A percentile compares a stretch with the other conserved stretches of the same genome.
Evolutionary conservation across 2,329 filamentous ascomycete genomes (phyloP).

Genomic region (Orbilia blumenaviensis): DNA sequence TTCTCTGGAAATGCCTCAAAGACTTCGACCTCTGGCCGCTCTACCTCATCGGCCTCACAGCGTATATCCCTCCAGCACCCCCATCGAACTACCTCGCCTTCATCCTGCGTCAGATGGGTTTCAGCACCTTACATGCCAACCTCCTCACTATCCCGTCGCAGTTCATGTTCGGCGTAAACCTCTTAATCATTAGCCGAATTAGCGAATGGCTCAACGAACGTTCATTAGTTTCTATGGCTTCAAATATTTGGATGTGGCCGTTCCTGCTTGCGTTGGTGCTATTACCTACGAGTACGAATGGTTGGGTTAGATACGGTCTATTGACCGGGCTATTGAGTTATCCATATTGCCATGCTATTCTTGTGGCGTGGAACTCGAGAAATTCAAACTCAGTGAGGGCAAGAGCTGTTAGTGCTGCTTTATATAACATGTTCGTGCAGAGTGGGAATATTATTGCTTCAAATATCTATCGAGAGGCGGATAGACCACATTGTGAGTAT

Average conservation of each 20-base stretch:
- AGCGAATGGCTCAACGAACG: constrained; percentile 64
- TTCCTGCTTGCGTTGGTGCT: constrained; percentile 64
- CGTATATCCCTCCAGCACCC: constrained; percentile 63
- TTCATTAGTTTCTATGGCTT: constrained; percentile 63
- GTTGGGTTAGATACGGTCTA: constrained; percentile 63
- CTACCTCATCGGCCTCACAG: constrained; percentile 60
- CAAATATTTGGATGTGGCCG: constrained; percentile 66
- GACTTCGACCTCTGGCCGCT: constrained; percentile 62
- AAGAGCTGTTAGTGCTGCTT: constrained; percentile 64
- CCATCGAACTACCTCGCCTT: constrained; percentile 64
- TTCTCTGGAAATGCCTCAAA: constrained; percentile 59
- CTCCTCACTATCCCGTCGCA: constrained; percentile 64
- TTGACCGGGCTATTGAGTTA: constrained; percentile 63
- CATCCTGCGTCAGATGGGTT: constrained; percentile 63
- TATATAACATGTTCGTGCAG: constrained; percentile 66
- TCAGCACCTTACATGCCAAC: constrained; percentile 64
- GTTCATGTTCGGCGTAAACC: constrained; percentile 63
- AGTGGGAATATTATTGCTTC: constrained; percentile 62
- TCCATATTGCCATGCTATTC: constrained; percentile 65
- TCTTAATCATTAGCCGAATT: constrained; percentile 64
- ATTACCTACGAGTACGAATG: constrained; percentile 60
- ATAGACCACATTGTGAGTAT: constrained; percentile 64
- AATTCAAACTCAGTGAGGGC: constrained; percentile 66
- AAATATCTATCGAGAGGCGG: constrained; percentile 68
- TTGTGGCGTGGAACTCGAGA: constrained; percentile 65